Evolutionary conservation across 2,329 filamentous ascomycete genomes (phyloP).

Genomic region (Fusarium duplospermum): DNA sequence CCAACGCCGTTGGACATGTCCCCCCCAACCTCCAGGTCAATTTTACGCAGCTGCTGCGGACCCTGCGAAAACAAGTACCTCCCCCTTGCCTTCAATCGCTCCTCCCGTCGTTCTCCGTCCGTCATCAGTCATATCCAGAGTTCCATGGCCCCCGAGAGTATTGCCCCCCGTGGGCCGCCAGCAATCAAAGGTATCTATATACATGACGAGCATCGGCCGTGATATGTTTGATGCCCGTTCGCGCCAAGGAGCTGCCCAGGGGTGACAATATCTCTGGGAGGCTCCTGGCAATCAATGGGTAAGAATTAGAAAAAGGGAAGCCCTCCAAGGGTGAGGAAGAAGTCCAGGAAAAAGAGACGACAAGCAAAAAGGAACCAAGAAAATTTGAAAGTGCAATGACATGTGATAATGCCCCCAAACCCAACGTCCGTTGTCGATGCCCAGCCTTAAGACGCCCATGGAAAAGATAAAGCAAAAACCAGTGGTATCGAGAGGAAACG

Average conservation of each 20-base stretch:
- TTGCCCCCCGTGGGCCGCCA: constrained; percentile 30
- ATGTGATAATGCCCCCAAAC: constrained; percentile 38
- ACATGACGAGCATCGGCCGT: constrained; percentile 34
- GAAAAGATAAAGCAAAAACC: constrained; percentile 46
- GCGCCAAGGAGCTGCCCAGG: constrained; percentile 1
- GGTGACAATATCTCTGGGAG: constrained; percentile 5
- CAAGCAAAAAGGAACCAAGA: constrained; percentile 24
- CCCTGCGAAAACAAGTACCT: constrained; percentile 33
- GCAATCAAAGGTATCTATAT: constrained; percentile 43
- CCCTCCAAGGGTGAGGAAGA: constrained; percentile 31
- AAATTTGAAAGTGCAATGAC: constrained; percentile 34
- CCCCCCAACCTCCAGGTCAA: constrained; percentile 32
- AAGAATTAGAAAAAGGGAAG: constrained; percentile 38
- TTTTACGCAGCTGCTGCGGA: constrained; percentile 31
- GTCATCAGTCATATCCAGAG: constrained; percentile 46
- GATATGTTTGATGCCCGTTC: constrained; percentile 34
- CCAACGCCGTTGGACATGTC: constrained; percentile 26
- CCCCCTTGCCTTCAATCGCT: constrained; percentile 29
- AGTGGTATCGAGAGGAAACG: constrained; percentile 60
- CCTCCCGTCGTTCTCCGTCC: constrained; percentile 26
- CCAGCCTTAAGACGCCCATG: constrained; percentile 42
- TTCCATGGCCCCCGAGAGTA: constrained; percentile 28
- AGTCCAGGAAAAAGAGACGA: constrained; percentile 12
- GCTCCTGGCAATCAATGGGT: constrained; percentile 23
- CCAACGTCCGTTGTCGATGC: constrained; percentile 42